phyloP scores from a whole-genome alignment of 2,329 filamentous ascomycete species.

The Aspergillus sp. region DNA sequence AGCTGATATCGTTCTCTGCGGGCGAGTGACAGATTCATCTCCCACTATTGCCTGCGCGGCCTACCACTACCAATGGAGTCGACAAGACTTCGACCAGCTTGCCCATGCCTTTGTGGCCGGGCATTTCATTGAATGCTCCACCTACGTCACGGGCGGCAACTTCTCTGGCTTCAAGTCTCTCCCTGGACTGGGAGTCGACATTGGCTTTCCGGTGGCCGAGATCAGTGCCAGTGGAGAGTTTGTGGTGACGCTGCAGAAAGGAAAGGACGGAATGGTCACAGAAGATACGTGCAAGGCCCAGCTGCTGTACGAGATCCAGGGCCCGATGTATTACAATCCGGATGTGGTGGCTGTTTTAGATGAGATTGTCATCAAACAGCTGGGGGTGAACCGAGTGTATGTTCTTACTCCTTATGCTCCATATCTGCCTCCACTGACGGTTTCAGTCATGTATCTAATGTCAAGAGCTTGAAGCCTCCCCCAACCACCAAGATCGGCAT shows the following conservation, averaged over 20 bases:
- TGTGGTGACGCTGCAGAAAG: constrained; percentile 15
- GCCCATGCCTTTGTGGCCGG: constrained; percentile 22
- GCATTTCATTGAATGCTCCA: constrained; percentile 24
- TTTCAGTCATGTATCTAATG: constrained; percentile 14
- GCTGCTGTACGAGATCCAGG: constrained; percentile 43
- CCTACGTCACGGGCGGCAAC: constrained; percentile 22
- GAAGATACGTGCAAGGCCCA: constrained; percentile 42
- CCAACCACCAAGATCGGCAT: constrained; percentile 43
- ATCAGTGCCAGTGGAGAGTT: constrained; percentile 7
- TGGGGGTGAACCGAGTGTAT: constrained; percentile 36
- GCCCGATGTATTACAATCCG: constrained; percentile 44
- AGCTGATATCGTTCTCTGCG: constrained; percentile 41
- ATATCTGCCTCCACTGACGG: too few relatives aligned
- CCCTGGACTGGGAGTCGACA: constrained; percentile 2
- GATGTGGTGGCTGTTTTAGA: constrained; percentile 44
- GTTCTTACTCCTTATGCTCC: too few relatives aligned
- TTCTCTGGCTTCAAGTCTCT: constrained; percentile 21
- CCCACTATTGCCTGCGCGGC: constrained; percentile 25
- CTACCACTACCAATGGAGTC: constrained; percentile 29
- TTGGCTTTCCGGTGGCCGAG: constrained; percentile 25
- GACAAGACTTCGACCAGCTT: constrained; percentile 19
- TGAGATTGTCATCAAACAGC: constrained; percentile 8
- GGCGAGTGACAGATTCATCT: constrained; percentile 34
- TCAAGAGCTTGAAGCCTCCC: constrained; percentile 38
- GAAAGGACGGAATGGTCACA: constrained; percentile 17